These are phyloP conservation scores for grape (Vitis vinifera) DNA, from an alignment of 164 flowering plant genomes.

Conservation along the genomic window DNA sequence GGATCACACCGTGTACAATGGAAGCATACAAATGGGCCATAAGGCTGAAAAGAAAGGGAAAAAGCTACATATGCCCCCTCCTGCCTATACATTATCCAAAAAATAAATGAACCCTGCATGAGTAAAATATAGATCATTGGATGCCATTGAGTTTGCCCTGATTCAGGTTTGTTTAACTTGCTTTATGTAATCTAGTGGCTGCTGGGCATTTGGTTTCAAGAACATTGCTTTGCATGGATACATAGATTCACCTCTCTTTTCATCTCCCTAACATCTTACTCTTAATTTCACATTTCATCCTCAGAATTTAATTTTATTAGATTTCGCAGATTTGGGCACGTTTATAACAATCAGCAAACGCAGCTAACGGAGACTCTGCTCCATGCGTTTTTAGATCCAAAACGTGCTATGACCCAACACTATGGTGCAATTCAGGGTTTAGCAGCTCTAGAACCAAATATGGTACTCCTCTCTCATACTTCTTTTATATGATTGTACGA, in stretches of 20 bases:
- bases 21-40: too few relatives aligned
- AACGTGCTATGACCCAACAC: constrained; percentile 77
- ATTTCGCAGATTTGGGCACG: constrained; percentile 77
- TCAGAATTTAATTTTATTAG: too few relatives aligned
- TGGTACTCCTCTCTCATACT: constrained; percentile 53
- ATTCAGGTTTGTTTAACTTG: background rate
- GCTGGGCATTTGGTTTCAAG: background rate
- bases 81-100: too few relatives aligned
- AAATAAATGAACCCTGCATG: too few relatives aligned
- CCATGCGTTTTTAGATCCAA: constrained; percentile 88
- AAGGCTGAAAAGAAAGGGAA: too few relatives aligned
- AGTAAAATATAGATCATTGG: too few relatives aligned
- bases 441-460: constrained; percentile 82
- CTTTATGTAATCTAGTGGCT: background rate
- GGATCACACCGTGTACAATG: too few relatives aligned
- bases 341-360: constrained; percentile 78
- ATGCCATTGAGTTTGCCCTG: too few relatives aligned
- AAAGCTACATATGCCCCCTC: too few relatives aligned
- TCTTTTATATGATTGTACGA: background rate
- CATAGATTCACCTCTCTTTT: background rate
- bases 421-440: constrained; percentile 97
- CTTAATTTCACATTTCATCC: constrained; percentile 1
- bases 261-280: background rate
- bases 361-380: constrained; percentile 83
- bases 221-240: background rate